Conservation (phyloP, 2,329 filamentous ascomycete genomes). For the Penicillium sp. region DNA sequence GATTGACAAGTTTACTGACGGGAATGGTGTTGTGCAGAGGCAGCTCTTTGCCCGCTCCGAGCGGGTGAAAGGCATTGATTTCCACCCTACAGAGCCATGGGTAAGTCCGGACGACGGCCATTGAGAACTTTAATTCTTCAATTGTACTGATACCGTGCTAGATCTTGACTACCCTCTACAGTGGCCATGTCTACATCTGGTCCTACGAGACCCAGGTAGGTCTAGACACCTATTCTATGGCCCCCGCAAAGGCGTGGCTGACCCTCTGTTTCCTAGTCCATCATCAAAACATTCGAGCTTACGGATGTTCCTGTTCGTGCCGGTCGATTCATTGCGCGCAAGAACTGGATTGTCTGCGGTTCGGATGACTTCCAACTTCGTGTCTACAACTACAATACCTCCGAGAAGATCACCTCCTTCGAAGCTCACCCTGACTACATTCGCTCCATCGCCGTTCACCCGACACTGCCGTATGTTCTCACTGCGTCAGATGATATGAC, state of each 20-base stretch:
- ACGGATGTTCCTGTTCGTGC: slow-evolving; percentile 97
- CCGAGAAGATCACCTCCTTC: slow-evolving; percentile 96
- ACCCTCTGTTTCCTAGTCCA: slow-evolving; percentile 59
- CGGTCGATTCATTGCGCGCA: slow-evolving; percentile 92
- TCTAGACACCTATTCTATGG: neutral
- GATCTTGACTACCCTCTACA: slow-evolving; percentile 92
- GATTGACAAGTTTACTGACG: slow-evolving; percentile 40
- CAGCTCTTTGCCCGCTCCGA: slow-evolving; percentile 88
- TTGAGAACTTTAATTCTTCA: neutral
- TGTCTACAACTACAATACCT: slow-evolving; percentile 99
- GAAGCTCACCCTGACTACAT: slow-evolving; percentile 99
- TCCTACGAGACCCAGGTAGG: slow-evolving; percentile 86
- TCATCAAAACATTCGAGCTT: slow-evolving; percentile 98
- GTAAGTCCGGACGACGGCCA: slow-evolving; percentile 51
- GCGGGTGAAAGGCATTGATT: slow-evolving; percentile 96
- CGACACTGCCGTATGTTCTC: slow-evolving; percentile 91
- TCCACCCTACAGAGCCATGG: slow-evolving; percentile 96
- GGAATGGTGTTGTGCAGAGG: slow-evolving; percentile 58
- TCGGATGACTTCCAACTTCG: slow-evolving; percentile 88
- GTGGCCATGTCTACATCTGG: slow-evolving; percentile 99
- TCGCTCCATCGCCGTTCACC: slow-evolving; percentile 92
- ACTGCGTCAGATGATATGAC: slow-evolving; percentile 99
- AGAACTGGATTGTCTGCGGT: slow-evolving; percentile 99
- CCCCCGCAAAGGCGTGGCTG: slow-evolving; percentile 14
- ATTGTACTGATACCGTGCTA: slow-evolving; percentile 31